Base-by-base conservation (phyloP, 441 rosid species). In the Euphorbia schlechtendalii region DNA sequence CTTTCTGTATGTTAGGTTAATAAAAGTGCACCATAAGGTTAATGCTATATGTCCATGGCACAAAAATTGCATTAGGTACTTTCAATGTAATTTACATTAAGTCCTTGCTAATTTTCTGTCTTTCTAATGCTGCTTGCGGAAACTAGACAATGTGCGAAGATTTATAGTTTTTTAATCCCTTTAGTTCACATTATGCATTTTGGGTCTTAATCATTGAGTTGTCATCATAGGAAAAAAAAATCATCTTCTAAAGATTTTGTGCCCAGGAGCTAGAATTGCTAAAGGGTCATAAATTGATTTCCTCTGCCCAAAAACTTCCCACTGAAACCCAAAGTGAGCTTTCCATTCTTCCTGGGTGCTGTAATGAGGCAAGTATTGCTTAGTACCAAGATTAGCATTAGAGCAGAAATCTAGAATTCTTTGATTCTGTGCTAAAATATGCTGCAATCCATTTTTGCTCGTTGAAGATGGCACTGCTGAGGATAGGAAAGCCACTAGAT, bases 201-300 rank as follows among this genome's bases (percentile, higher is more conserved):
- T 27, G 12, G 22, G 18, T 14, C 65, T 40, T 57, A 6, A 63
- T 55, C 54, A 56, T 59, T 66, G 60, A 63, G 64, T 71, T 69
- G 61, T 58, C 54, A 56, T 57, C 72, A n/a, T n/a, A 74, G 71
- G 73, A 67, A 57, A 68, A 69, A 55, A 64, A 63, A 57, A 63
- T 71, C 74, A 78, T 68, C 85, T 82, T 77, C 65, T 72, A 76
- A 86, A 89, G 63, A 86, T 86, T 70, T 74, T 82, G 61, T 89
- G 96, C 1, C 96, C 98, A 0, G 96, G 98, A 18, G 92, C 88
- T 66, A 92, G 90, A 40, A 92, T 87, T 61, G 83, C 81, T 65
- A 83, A 76, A 71, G 90, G 96, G 72, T 92, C 98, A 74, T 89
- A 92, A 25, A 73, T 67, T n/a, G 73, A 66, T 79, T 92, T 89